Evolutionary conservation across 176 grass and related monocot species (phyloP).

Genomic region (Juncus effusus): DNA sequence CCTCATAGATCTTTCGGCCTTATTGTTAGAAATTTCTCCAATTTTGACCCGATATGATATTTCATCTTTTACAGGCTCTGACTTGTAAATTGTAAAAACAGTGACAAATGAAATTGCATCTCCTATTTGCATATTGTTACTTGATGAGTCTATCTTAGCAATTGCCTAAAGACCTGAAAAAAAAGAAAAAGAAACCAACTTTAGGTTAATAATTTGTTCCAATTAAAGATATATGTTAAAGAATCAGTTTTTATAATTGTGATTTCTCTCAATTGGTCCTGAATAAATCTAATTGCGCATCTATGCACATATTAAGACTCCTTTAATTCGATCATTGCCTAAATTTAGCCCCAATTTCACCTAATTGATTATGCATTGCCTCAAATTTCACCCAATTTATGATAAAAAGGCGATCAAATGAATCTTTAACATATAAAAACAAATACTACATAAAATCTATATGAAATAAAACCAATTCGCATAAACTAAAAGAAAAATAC

Average conservation of each 20-base stretch:
- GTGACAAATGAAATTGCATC: conserved; percentile 68
- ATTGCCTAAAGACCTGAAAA: conserved; percentile 62
- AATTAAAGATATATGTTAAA: no score
- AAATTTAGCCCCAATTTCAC: no score
- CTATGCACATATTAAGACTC: no score
- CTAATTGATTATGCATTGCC: no score
- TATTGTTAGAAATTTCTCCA: conserved; percentile 59
- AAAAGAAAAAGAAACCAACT: no score
- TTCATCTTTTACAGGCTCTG: conserved; percentile 35
- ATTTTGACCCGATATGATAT: conserved; percentile 47
- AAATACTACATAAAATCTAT: background rate
- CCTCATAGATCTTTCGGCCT: conserved; percentile 60
- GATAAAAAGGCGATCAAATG: no score
- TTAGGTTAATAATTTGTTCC: no score
- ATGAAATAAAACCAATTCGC: background rate
- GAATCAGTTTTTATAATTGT: no score
- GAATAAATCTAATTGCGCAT: no score
- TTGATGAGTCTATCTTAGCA: conserved; percentile 44
- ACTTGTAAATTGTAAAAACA: conserved; percentile 64
- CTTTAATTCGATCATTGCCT: no score
- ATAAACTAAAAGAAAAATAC: background rate
- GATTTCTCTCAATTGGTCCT: no score
- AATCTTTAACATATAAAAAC: background rate
- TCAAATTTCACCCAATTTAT: no score
- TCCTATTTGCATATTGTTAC: conserved; percentile 31